These are phyloP conservation scores for Arctium lappa DNA, from an alignment of 129 eudicot genomes.

Conservation along the genomic window DNA sequence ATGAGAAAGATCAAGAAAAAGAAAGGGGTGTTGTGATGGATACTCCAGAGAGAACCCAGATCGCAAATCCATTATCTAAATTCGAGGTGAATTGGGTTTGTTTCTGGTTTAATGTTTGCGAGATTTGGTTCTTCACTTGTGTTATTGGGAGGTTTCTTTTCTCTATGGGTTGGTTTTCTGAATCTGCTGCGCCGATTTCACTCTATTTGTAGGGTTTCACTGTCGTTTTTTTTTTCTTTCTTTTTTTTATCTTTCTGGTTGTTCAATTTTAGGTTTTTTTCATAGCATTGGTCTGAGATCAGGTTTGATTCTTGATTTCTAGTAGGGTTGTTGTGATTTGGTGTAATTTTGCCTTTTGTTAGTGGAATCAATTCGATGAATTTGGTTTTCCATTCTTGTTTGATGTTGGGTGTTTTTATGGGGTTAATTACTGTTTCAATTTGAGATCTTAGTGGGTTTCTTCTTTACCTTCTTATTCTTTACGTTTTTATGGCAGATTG, in stretches of 20 bases:
- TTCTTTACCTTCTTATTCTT: background rate
- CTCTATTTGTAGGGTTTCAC: conserved; percentile 1
- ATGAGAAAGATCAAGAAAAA: conserved; percentile 26
- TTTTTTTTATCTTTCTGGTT: background rate
- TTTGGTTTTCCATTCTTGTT: background rate
- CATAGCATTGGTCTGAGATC: conserved; percentile 10
- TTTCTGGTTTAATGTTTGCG: background rate
- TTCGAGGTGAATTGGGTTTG: conserved; percentile 35
- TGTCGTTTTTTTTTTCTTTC: background rate
- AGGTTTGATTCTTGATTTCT: conserved; percentile 24
- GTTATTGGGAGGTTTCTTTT: background rate
- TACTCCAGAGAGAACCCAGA: conserved; percentile 45
- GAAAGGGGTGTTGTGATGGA: conserved; percentile 45
- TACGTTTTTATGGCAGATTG: conserved; percentile 18
- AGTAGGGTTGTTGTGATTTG: conserved; percentile 1
- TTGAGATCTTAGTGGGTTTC: background rate
- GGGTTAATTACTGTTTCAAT: conserved; percentile 1
- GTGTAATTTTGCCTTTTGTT: conserved; percentile 2
- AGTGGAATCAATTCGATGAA: conserved; percentile 9
- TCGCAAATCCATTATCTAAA: conserved; percentile 33
- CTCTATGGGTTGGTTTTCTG: background rate
- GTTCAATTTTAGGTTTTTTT: conserved; percentile 11
- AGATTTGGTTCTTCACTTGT: background rate
- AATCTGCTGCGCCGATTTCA: background rate
- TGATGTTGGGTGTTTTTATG: background rate